Conservation (phyloP, 805 yeast genomes). For the Zygosaccharomyces pseudorouxii region DNA sequence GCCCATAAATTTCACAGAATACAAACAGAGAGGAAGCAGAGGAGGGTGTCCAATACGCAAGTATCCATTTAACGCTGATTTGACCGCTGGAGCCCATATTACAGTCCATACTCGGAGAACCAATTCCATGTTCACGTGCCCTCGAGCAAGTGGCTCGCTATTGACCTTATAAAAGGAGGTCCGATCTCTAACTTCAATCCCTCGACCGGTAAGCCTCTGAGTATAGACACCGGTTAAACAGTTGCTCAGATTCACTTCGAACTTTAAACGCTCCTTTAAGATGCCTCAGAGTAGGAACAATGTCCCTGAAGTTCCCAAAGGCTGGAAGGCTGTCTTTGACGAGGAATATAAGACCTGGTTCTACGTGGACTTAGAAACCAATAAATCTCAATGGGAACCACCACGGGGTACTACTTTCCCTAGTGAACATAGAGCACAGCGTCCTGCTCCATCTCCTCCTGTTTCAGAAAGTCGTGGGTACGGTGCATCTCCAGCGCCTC, state of each 20-base stretch:
- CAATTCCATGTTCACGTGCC: neutral
- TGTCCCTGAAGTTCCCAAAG: conserved; percentile 54
- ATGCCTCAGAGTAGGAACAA: conserved; percentile 32
- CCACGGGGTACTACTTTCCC: conserved; percentile 57
- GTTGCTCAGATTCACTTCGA: no score
- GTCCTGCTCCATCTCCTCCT: conserved; percentile 41
- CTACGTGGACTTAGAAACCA: conserved; percentile 68
- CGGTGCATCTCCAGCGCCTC: conserved; percentile 17
- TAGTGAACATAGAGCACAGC: conserved; percentile 4
- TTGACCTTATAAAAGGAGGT: neutral
- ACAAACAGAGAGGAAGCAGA: neutral
- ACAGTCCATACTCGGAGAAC: neutral
- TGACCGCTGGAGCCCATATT: neutral
- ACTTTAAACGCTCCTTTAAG: neutral
- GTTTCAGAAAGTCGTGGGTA: conserved; percentile 19
- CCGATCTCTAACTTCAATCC: neutral
- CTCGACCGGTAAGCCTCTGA: neutral
- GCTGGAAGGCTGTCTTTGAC: conserved; percentile 74
- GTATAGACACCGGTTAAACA: neutral
- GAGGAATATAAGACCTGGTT: conserved; percentile 69
- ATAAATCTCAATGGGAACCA: conserved; percentile 86
- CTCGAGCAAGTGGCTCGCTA: neutral
- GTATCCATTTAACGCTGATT: neutral
- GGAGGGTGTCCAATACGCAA: neutral
- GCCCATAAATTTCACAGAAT: no score